phyloP scores from a whole-genome alignment of 2,329 filamentous ascomycete species.

The Apiospora arundinis region DNA sequence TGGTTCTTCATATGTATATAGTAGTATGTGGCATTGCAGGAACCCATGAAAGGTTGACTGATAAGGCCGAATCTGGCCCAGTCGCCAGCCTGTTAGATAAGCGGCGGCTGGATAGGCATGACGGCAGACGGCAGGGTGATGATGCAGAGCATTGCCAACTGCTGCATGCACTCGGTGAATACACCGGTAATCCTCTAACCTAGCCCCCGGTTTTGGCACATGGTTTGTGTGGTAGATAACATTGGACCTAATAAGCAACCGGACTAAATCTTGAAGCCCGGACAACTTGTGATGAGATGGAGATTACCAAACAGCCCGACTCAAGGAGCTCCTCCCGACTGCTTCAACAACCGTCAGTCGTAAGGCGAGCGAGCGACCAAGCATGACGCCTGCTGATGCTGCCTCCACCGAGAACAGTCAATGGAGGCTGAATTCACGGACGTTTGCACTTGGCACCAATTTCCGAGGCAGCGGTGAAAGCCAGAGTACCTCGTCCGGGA shows the following conservation, averaged over 20 bases:
- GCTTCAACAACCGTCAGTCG: neutral
- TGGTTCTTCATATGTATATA: neutral
- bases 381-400: neutral
- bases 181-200: neutral
- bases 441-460: neutral
- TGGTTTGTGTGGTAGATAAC: slow-evolving; percentile 1
- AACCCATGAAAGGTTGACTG: slow-evolving; percentile 2
- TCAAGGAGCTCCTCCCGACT: neutral
- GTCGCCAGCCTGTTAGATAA: neutral
- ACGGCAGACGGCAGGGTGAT: neutral
- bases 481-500: neutral
- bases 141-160: neutral
- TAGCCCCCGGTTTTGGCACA: slow-evolving; percentile 9
- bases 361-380: neutral
- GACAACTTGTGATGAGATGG: slow-evolving; percentile 8
- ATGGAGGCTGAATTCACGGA: neutral
- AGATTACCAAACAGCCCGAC: slow-evolving; percentile 13
- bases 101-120: neutral
- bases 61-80: slow-evolving; percentile 2
- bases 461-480: slow-evolving; percentile 11
- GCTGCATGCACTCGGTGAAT: slow-evolving; percentile 3
- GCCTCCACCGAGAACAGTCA: neutral
- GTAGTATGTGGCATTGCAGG: slow-evolving; percentile 8
- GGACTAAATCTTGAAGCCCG: slow-evolving; percentile 1
- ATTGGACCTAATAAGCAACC: slow-evolving; percentile 11